These are phyloP conservation scores for Isabelozyma rhagii DNA, from an alignment of 805 yeast species.

Conservation along the genomic window DNA sequence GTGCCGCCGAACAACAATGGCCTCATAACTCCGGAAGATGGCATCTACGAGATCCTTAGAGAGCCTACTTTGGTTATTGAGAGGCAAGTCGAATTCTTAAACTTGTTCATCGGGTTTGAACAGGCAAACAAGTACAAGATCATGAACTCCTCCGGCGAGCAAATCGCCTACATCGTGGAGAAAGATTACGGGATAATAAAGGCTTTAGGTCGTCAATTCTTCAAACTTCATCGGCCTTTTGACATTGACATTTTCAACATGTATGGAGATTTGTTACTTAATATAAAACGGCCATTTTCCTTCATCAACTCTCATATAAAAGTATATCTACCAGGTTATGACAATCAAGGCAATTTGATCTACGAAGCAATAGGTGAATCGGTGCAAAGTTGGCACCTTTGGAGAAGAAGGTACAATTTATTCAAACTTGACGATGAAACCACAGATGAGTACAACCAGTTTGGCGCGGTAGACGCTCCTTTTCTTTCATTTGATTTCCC, in stretches of 20 bases:
- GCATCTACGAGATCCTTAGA: conserved; percentile 57
- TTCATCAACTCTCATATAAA: conserved; percentile 87
- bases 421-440: conserved; percentile 49
- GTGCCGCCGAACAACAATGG: conserved; percentile 46
- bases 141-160: conserved; percentile 69
- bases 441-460: conserved; percentile 60
- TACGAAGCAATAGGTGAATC: conserved; percentile 72
- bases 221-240: conserved; percentile 84
- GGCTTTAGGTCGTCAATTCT: conserved; percentile 77
- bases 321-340: conserved; percentile 58
- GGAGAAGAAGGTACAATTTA: conserved; percentile 86
- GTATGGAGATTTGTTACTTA: conserved; percentile 56
- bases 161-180: conserved; percentile 79
- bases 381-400: conserved; percentile 90
- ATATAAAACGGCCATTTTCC: conserved; percentile 79
- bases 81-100: conserved; percentile 85
- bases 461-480: conserved; percentile 84
- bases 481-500: conserved; percentile 86
- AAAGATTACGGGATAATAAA: conserved; percentile 69
- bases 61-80: conserved; percentile 88
- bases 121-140: conserved; percentile 81
- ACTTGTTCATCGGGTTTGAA: conserved; percentile 82
- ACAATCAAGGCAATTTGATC: conserved; percentile 29
- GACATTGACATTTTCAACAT: conserved; percentile 68
- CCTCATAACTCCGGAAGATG: conserved; percentile 53